phyloP scores from a whole-genome alignment of 805 yeast species.

The Geotrichum ghanense region DNA sequence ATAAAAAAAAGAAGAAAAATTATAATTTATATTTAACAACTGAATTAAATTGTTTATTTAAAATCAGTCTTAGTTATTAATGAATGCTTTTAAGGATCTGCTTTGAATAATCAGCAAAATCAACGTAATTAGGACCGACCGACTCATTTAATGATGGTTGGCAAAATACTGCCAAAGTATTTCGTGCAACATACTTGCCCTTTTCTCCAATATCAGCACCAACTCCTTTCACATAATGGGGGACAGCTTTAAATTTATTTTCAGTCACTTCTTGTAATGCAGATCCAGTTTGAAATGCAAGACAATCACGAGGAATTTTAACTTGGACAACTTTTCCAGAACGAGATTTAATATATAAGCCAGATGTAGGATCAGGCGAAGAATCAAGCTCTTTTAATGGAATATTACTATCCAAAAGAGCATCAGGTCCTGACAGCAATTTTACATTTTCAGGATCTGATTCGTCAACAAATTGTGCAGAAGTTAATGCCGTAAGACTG shows the following conservation, averaged over 20 bases:
- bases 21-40: no score
- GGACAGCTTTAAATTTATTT: constrained; percentile 44
- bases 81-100: constrained; percentile 33
- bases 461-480: constrained; percentile 40
- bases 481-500: constrained; percentile 47
- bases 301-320: constrained; percentile 40
- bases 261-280: constrained; percentile 40
- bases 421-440: constrained; percentile 9
- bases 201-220: constrained; percentile 15
- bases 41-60: no score
- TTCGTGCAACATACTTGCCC: constrained; percentile 31
- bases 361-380: constrained; percentile 36
- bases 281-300: constrained; percentile 53
- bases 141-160: constrained; percentile 44
- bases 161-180: constrained; percentile 50
- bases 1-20: no score
- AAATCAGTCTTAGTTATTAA: no score
- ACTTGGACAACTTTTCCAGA: constrained; percentile 36
- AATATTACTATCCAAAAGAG: constrained; percentile 15
- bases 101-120: constrained; percentile 39
- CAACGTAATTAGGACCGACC: constrained; percentile 32
- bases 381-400: constrained; percentile 1
- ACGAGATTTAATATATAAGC: constrained; percentile 40
- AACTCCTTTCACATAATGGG: constrained; percentile 42
- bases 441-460: constrained; percentile 3